Evolutionary conservation across 2,329 filamentous ascomycete species (phyloP).

Genomic region (Fusarium dlaminii): DNA sequence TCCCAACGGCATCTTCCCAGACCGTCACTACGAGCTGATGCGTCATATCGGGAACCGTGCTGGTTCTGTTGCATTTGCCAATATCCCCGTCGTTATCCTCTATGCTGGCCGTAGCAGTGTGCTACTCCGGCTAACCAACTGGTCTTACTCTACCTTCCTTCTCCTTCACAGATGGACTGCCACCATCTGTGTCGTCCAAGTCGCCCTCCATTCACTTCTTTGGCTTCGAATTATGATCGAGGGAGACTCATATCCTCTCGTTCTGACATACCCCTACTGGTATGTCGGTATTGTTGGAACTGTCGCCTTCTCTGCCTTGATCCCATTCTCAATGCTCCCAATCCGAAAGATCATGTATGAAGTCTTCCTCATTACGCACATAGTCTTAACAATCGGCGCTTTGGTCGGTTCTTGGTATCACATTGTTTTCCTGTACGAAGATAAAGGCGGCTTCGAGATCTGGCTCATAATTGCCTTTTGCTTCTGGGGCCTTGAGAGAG

Average conservation of each 20-base stretch:
- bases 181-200: constrained; percentile 55
- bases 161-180: constrained; percentile 62
- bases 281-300: constrained; percentile 56
- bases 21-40: constrained; percentile 41
- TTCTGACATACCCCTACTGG: constrained; percentile 51
- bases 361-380: constrained; percentile 56
- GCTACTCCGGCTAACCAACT: constrained; percentile 58
- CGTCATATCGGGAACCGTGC: constrained; percentile 52
- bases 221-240: constrained; percentile 49
- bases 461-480: constrained; percentile 44
- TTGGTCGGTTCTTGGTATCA: constrained; percentile 57
- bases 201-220: constrained; percentile 57
- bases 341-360: constrained; percentile 53
- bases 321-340: constrained; percentile 47
- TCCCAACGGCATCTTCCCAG: constrained; percentile 45
- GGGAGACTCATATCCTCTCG: constrained; percentile 39
- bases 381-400: constrained; percentile 52
- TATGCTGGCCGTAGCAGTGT: constrained; percentile 59
- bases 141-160: constrained; percentile 59
- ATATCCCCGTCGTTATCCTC: constrained; percentile 54
- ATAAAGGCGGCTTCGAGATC: constrained; percentile 54
- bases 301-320: constrained; percentile 43
- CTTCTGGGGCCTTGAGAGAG: constrained; percentile 45
- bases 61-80: constrained; percentile 53
- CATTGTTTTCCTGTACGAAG: constrained; percentile 47